phyloP scores from a whole-genome alignment of 139 green algal genomes.

The Micractinium sp. region DNA sequence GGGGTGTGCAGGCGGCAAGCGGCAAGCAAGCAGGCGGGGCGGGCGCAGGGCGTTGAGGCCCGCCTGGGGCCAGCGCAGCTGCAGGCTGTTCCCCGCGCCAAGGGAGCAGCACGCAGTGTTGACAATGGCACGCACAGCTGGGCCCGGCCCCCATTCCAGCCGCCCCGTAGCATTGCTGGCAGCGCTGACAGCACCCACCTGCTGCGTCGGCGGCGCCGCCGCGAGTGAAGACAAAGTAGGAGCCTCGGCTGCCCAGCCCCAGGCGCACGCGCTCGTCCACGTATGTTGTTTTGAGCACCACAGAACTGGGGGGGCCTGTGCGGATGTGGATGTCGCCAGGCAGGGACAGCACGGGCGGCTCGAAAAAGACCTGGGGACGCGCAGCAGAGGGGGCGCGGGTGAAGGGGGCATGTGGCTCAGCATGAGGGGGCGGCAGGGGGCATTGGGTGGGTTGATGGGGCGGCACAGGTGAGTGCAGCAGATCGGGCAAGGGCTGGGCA shows the following conservation, averaged over 20 bases:
- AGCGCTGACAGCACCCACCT: conserved; percentile 20
- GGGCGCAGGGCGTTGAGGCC: too few relatives aligned
- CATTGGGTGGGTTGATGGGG: neutral
- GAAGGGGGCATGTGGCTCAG: neutral
- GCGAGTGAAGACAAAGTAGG: conserved; percentile 80
- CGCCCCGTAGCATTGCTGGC: neutral
- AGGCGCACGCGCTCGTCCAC: conserved; percentile 80
- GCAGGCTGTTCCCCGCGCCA: too few relatives aligned
- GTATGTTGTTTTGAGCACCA: conserved; percentile 83
- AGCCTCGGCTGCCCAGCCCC: conserved; percentile 73
- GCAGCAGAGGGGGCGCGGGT: neutral
- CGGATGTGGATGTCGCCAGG: conserved; percentile 52
- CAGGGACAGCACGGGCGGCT: conserved; percentile 66
- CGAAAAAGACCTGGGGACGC: conserved; percentile 66
- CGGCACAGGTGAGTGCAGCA: neutral
- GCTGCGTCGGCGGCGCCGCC: conserved; percentile 65
- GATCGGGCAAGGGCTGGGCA: too few relatives aligned
- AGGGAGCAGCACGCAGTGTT: too few relatives aligned
- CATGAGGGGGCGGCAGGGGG: too few relatives aligned
- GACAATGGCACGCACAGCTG: too few relatives aligned
- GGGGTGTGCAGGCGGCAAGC: neutral
- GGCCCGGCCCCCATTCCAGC: neutral
- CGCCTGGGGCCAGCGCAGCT: too few relatives aligned
- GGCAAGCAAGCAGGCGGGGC: neutral
- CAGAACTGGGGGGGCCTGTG: conserved; percentile 64